Evolutionary conservation across 164 flowering plant genomes (phyloP), one percentile per base, ranked within the genome.

Genomic region (Berberis vulgaris): DNA sequence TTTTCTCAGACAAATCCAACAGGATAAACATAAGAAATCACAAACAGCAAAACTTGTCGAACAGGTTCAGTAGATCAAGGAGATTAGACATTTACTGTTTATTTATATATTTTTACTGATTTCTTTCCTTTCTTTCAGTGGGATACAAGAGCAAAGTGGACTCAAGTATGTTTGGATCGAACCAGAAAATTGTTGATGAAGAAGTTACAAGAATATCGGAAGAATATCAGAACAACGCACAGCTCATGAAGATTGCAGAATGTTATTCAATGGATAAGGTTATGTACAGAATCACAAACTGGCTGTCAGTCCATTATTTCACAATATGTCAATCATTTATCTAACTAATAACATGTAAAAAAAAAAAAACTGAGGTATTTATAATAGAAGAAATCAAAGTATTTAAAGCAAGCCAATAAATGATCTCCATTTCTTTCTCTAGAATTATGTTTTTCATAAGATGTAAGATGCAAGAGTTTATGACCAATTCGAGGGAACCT

Each of bases 141-240:
- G 86, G 84, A 53, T 75, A 76, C 70, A 84, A 72, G 76, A 70
- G 69, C 73, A 84, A 65, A 73, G 72, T 72, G 61, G 83, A 79
- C 61, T 72, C 80, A 1, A 76, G 42, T 55, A 69, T 81, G 42
- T 57, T 77, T 57, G 79, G 77, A 60, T 57, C 76, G 10, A 82
- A 78, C 75, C 54, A 70, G 7, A 73, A 73, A 62, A 45, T 71
- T 40, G 44, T 80, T 11, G 65, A 71, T 53, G 81, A 83, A 57
- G 86, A 77, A 70, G 47, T 72, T 56, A 60, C 69, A 6, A 74
- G 45, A 68, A 83, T 70, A 73, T 71, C 54, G 65, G 75, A 79
- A 64, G 83, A 86, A 70, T 86, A 78, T 65, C 41, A 11, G 2
- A 62, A 71, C 43, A 72, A 73, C 52, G 54, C 3, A 50, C 81